Conservation (phyloP, 352 stramenopile species). For the Phytophthora crassamura region DNA sequence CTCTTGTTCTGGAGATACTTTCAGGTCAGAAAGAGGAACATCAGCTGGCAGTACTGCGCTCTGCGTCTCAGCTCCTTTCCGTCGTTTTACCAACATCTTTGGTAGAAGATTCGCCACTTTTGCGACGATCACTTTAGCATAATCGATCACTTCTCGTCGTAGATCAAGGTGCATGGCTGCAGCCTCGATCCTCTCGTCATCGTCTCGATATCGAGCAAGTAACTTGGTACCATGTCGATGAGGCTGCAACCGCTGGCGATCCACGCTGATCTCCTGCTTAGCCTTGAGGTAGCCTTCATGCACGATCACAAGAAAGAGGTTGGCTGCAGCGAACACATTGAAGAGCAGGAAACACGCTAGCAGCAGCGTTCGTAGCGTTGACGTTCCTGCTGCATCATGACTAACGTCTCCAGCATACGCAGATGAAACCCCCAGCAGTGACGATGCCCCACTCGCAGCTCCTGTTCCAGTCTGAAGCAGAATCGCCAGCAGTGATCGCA, state of each 20-base stretch:
- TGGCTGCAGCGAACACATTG: constrained; percentile 52
- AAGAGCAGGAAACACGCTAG: constrained; percentile 54
- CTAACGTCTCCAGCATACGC: constrained; percentile 20
- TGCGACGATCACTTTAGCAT: background rate
- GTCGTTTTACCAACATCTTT: background rate
- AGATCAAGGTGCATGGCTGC: constrained; percentile 26
- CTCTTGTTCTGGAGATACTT: constrained; percentile 9
- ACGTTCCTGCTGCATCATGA: constrained; percentile 31
- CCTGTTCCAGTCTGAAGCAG: constrained; percentile 39
- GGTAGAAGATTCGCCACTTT: constrained; percentile 9
- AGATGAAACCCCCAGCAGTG: constrained; percentile 14
- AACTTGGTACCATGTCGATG: background rate
- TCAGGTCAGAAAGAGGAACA: background rate
- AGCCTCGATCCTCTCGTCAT: constrained; percentile 15
- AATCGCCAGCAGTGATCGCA: constrained; percentile 46
- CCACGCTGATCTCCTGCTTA: constrained; percentile 34
- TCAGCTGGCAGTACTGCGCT: constrained; percentile 19
- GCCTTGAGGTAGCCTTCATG: constrained; percentile 48
- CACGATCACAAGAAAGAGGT: constrained; percentile 56
- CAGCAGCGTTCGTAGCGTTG: constrained; percentile 38
- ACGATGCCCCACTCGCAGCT: constrained; percentile 1
- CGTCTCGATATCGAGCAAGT: background rate
- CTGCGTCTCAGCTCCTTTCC: constrained; percentile 20
- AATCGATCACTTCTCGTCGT: constrained; percentile 1
- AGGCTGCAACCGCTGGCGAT: constrained; percentile 3